Base-by-base conservation (phyloP, 1,284 basidiomycete genomes). In the Coniferiporia weirii region DNA sequence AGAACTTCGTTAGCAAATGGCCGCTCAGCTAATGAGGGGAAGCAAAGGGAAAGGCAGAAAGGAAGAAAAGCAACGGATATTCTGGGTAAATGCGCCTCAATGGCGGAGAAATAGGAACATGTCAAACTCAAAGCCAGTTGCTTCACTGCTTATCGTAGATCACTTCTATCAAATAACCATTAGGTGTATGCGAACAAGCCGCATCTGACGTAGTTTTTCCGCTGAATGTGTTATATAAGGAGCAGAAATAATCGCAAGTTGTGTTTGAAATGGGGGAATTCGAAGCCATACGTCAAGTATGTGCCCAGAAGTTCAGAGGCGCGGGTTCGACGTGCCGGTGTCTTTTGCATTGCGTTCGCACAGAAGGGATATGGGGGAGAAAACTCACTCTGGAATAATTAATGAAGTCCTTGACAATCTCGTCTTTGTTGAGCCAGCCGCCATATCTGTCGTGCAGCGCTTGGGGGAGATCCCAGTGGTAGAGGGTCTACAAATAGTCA, bases 391-490 rank as follows among this genome's bases (percentile, higher is more conserved):
- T 75, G 9, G 89, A 82, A 66, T 87, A 91, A 65, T 79, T 75
- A 27, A 76, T 77, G 63, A 77, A 91, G 69, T 91, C 88, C 40
- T 78, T 70, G 8, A 85, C 75, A 59, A 87, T 79, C 63, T 83
- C 78, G 44, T 79, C 79, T 65, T 80, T 81, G 72, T 83, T 81
- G 57, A 89, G 71, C 84, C 87, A 90, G 2, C 88, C 88, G 20
- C 83, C 82, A 69, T 91, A 91, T 49, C 84, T 78, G 60, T 88
- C 81, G 59, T 89, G 80, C 22, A 91, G 75, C 1, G 71, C 80
- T 68, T 86, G 85, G 4, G 88, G 88, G 4, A 89, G 76, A 66
- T 91, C 89, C 88, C 87, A 91, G 68, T 90, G 87, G 70, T 89
- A 89, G 44, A 90, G 71, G 0, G 87, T 90, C 85, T 87, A 15